Evolutionary conservation across 106 monocot species (phyloP), one percentile per base, ranked within the genome.

Genomic region (Dendrobium nobile): DNA sequence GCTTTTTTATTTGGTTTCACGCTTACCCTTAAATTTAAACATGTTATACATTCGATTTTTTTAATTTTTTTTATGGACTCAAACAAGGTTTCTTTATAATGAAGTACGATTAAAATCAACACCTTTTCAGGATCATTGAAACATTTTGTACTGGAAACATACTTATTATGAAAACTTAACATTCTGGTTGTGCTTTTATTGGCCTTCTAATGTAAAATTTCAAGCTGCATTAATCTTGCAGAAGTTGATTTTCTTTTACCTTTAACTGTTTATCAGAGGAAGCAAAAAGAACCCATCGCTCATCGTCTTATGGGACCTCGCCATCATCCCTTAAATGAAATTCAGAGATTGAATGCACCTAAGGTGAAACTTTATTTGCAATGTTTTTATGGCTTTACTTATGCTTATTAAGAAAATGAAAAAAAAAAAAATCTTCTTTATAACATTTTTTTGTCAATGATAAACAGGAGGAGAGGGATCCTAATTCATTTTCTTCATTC

Each of bases 401-500:
- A 9, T 74, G 41, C 7, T 44, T 4, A 44, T 44, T 2, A 19
- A 5, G 18, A 2, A 37, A 31, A 65, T 65, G 64, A 65, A 65
- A 31, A 65, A 65, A 65, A 65, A 44, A 74, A 7, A 44, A 72
- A 72, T 72, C 16, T 51, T 51, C 10, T 16, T 51, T 51, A 51
- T 51, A 11, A 51, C 40, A 74, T 65, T 42, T 65, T 42, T 82
- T 24, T 78, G 8, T 55, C 37, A 22, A 76, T 72, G 27, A 58
- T 75, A 44, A 80, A 54, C 81, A 95, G 92, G 91, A 89, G 77
- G 88, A 85, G 68, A 89, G 78, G 83, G 85, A 86, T 54, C 81
- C 84, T 17, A 78, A 78, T 77, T 83, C 86, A 26, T 93, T 96
- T 85, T 88, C 84, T 64, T 91, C 95, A 76, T 96, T 96, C 78